Conservation (phyloP, 1,139 yeast species). For the Lodderomyces theae region DNA sequence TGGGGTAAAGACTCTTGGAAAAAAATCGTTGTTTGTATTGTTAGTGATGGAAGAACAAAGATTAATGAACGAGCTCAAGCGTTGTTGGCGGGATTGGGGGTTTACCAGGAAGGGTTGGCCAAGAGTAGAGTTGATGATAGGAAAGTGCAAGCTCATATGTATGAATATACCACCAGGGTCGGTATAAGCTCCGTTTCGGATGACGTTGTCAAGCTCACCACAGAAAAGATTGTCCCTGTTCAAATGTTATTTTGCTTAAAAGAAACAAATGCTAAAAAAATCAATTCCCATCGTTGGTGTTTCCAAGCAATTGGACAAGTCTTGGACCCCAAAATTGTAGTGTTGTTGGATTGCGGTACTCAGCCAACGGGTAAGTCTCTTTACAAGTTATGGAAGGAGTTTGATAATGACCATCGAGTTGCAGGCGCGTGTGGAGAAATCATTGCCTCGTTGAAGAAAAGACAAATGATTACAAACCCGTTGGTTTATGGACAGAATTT, state of each 20-base stretch:
- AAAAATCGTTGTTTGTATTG: slow-evolving; percentile 47
- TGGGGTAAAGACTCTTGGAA: slow-evolving; percentile 55
- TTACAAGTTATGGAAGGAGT: slow-evolving; percentile 50
- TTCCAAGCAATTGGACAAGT: slow-evolving; percentile 48
- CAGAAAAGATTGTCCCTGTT: slow-evolving; percentile 49
- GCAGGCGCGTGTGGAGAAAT: slow-evolving; percentile 55
- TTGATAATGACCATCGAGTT: slow-evolving; percentile 45
- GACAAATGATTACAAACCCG: slow-evolving; percentile 45
- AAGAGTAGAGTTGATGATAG: slow-evolving; percentile 47
- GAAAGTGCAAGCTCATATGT: slow-evolving; percentile 46
- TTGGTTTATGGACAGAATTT: slow-evolving; percentile 48
- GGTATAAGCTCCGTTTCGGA: slow-evolving; percentile 44
- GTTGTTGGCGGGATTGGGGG: slow-evolving; percentile 47
- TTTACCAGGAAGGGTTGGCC: slow-evolving; percentile 49
- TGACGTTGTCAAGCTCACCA: slow-evolving; percentile 46
- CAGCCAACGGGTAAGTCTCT: slow-evolving; percentile 47
- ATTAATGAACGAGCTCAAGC: slow-evolving; percentile 50
- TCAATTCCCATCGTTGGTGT: slow-evolving; percentile 52
- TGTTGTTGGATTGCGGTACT: slow-evolving; percentile 48
- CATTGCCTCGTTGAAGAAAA: slow-evolving; percentile 40
- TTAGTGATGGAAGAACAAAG: slow-evolving; percentile 48
- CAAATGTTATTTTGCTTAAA: slow-evolving; percentile 47
- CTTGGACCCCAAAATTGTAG: slow-evolving; percentile 42
- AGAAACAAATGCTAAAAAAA: slow-evolving; percentile 47
- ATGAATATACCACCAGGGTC: slow-evolving; percentile 49